Percentiles rank a stretch among this genome's conserved stretches.
Conservation (phyloP, 2,329 filamentous ascomycete species). For the Fusarium sterilihyphosum region DNA sequence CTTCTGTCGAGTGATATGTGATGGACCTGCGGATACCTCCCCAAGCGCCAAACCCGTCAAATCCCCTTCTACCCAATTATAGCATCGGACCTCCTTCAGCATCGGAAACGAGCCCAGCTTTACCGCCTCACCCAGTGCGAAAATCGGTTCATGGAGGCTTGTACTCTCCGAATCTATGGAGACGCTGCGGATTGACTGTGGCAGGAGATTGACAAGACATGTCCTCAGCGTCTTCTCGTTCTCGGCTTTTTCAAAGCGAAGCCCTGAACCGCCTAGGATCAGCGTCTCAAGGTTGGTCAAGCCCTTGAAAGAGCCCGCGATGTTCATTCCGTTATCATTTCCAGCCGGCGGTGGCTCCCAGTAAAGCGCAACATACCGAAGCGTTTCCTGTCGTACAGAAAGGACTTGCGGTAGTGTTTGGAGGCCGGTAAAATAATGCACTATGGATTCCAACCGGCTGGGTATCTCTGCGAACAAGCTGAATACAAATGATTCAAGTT, state of each 20-base stretch:
- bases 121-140: neutral
- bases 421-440: rapidly evolving
- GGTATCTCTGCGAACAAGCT: rapidly evolving
- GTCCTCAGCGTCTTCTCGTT: rapidly evolving
- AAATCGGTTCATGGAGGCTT: neutral
- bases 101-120: neutral
- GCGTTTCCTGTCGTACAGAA: neutral
- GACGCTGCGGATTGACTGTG: neutral
- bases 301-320: neutral
- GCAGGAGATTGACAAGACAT: neutral
- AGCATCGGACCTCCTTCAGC: neutral
- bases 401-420: neutral
- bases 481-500: neutral
- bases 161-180: rapidly evolving
- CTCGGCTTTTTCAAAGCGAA: neutral
- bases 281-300: neutral
- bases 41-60: rapidly evolving
- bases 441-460: rapidly evolving
- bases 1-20: neutral
- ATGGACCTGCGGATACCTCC: neutral
- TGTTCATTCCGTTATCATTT: rapidly evolving
- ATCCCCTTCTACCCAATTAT: rapidly evolving
- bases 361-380: neutral
- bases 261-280: neutral
- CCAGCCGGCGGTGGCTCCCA: neutral